phyloP scores from a whole-genome alignment of 768 basidiomycete species.

The Tulasnella sp. region DNA sequence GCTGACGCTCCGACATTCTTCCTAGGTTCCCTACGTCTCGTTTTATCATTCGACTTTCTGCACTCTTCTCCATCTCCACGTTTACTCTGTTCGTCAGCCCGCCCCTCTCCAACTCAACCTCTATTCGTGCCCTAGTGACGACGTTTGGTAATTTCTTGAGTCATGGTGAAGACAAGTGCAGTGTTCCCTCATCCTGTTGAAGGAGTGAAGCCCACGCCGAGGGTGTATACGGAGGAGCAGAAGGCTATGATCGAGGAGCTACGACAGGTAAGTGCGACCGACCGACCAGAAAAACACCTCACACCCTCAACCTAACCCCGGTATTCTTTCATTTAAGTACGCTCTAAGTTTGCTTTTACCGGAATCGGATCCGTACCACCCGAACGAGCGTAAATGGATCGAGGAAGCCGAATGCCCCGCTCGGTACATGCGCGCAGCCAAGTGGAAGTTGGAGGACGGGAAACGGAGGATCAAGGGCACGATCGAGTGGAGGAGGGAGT shows the following conservation, averaged over 20 bases:
- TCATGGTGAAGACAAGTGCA: not conserved
- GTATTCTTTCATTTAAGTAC: slow-evolving; percentile 35
- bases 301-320: not conserved
- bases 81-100: not conserved
- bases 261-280: slow-evolving; percentile 51
- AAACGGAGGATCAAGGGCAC: slow-evolving; percentile 69
- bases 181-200: slow-evolving; percentile 47
- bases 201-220: slow-evolving; percentile 42
- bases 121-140: not conserved
- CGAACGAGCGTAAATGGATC: slow-evolving; percentile 73
- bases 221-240: slow-evolving; percentile 56
- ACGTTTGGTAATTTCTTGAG: not conserved
- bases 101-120: not conserved
- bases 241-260: slow-evolving; percentile 45
- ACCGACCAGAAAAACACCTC: no score
- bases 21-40: not conserved
- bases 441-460: slow-evolving; percentile 69
- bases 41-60: not conserved
- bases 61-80: not conserved
- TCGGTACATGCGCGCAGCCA: slow-evolving; percentile 76
- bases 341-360: slow-evolving; percentile 54
- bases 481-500: slow-evolving; percentile 76
- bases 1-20: not conserved
- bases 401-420: slow-evolving; percentile 48
- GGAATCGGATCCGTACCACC: slow-evolving; percentile 52